phyloP scores from a whole-genome alignment of 1,284 basidiomycete genomes.

The Sparassis latifolia region DNA sequence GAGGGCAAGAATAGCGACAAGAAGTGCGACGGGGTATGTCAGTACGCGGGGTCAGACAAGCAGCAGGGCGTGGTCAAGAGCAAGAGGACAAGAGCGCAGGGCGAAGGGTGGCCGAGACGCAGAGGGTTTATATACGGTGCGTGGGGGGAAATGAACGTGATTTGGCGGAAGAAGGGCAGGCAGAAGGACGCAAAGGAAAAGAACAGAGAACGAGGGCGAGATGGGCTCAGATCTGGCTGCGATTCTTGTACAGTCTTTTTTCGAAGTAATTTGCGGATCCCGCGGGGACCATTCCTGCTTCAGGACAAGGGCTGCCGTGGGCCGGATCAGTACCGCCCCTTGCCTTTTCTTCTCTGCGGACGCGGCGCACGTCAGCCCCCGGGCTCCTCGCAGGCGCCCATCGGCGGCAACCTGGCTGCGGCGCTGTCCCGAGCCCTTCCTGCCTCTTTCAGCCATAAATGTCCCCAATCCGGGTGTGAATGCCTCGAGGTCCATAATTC shows the following conservation, averaged over 20 bases:
- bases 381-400: background rate
- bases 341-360: no score
- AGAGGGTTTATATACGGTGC: constrained; percentile 1
- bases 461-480: background rate
- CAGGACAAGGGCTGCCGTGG: no score
- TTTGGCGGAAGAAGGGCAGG: background rate
- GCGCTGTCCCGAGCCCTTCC: background rate
- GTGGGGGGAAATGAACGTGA: background rate
- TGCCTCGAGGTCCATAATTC: background rate
- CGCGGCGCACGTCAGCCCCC: no score
- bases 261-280: background rate
- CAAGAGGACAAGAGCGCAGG: constrained; percentile 4
- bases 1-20: constrained; percentile 4
- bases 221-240: background rate
- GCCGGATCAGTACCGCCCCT: no score
- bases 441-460: background rate
- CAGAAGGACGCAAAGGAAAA: background rate
- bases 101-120: background rate
- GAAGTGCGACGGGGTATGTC: constrained; percentile 4
- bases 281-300: background rate
- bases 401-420: background rate
- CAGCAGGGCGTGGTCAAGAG: constrained; percentile 5
- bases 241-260: no score
- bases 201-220: background rate
- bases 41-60: constrained; percentile 1